These are phyloP conservation scores for Dentiscutata heterogama DNA, from an alignment of 371 early-diverging fungal genomes.

Conservation along the genomic window DNA sequence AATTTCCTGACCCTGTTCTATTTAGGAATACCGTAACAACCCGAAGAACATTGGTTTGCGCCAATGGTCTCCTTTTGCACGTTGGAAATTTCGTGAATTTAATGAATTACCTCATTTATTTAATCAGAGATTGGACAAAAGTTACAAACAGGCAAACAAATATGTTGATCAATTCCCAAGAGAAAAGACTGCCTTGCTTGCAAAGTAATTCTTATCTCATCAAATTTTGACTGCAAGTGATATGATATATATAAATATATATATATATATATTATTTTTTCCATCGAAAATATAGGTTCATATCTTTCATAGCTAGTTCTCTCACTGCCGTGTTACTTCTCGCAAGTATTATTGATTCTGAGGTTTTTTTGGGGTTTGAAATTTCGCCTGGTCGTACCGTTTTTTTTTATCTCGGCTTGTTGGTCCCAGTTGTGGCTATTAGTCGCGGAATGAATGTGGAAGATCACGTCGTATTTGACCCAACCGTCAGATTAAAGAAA, in stretches of 20 bases:
- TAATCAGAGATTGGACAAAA: conserved; percentile 75
- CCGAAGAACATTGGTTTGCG: conserved; percentile 84
- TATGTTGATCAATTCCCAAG: conserved; percentile 95
- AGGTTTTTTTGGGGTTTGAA: conserved; percentile 88
- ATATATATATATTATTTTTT: neutral
- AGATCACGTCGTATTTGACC: conserved; percentile 83
- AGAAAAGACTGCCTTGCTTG: conserved; percentile 78
- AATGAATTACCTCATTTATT: conserved; percentile 96
- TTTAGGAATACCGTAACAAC: conserved; percentile 87
- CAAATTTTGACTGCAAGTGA: neutral
- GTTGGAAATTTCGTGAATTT: conserved; percentile 96
- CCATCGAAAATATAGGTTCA: conserved; percentile 67
- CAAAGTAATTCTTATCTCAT: conserved; percentile 62
- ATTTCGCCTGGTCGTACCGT: conserved; percentile 88
- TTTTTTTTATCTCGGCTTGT: conserved; percentile 91
- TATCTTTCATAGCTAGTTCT: conserved; percentile 91
- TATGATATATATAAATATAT: neutral
- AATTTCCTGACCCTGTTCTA: too few species aligned
- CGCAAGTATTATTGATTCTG: conserved; percentile 89
- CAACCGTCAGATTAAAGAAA: conserved; percentile 76
- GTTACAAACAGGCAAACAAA: conserved; percentile 76
- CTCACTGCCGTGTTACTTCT: conserved; percentile 87
- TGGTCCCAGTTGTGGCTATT: conserved; percentile 86
- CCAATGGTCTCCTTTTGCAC: conserved; percentile 86
- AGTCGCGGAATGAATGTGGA: conserved; percentile 88